Percentiles rank a stretch among this genome's conserved stretches.
phyloP scores from a whole-genome alignment of 495 filamentous ascomycete genomes.

The Penicillium waksmanii region DNA sequence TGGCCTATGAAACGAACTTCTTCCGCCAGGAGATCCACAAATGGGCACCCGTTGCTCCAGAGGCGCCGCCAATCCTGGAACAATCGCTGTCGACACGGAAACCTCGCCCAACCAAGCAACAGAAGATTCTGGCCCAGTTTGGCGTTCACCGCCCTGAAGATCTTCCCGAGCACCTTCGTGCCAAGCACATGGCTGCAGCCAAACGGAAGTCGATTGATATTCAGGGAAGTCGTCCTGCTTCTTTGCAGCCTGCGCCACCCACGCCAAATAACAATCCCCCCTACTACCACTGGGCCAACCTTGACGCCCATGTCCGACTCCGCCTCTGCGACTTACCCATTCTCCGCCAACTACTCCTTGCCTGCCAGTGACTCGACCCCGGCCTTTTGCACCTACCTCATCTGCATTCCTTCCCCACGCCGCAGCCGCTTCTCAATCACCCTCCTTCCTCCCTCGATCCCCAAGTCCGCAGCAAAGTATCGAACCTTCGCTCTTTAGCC shows the following conservation, averaged over 20 bases:
- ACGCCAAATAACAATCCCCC: slow-evolving; percentile 28
- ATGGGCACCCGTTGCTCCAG: slow-evolving; percentile 90
- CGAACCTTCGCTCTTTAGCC: slow-evolving; percentile 47
- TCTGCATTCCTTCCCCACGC: slow-evolving; percentile 48
- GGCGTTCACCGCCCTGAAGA: slow-evolving; percentile 88
- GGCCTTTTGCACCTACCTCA: slow-evolving; percentile 44
- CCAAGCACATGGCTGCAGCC: slow-evolving; percentile 68
- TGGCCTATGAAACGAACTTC: slow-evolving; percentile 94
- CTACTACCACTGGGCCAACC: slow-evolving; percentile 36
- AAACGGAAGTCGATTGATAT: slow-evolving; percentile 49
- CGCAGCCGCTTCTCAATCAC: slow-evolving; percentile 36
- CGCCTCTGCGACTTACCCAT: slow-evolving; percentile 39
- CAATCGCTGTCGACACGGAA: slow-evolving; percentile 93
- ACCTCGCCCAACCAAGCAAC: slow-evolving; percentile 94
- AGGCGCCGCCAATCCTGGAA: slow-evolving; percentile 78
- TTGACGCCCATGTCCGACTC: slow-evolving; percentile 42
- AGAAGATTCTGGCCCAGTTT: slow-evolving; percentile 88
- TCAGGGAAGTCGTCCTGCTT: slow-evolving; percentile 21
- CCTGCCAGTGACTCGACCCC: slow-evolving; percentile 43
- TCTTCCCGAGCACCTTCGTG: slow-evolving; percentile 76
- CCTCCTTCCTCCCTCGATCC: slow-evolving; percentile 47
- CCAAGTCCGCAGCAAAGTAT: slow-evolving; percentile 42
- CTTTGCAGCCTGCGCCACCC: slow-evolving; percentile 36
- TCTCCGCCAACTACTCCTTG: slow-evolving; percentile 47
- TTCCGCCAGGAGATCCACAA: slow-evolving; percentile 96